Conservation (phyloP, 495 filamentous ascomycete species). For the Penicillium dipodomyicola region DNA sequence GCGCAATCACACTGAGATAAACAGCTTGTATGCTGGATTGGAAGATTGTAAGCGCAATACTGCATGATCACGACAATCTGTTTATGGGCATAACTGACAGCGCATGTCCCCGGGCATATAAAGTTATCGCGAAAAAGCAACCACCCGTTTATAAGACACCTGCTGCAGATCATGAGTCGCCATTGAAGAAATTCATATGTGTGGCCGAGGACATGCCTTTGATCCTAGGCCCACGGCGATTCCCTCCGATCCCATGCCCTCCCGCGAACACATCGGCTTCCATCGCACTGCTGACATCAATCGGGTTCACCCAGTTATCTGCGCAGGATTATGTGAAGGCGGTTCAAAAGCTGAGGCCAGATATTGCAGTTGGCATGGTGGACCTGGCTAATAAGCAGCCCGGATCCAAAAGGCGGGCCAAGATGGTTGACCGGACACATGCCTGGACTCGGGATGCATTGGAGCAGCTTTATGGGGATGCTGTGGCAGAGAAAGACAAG, state of each 20-base stretch:
- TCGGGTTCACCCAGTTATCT: slow-evolving; percentile 72
- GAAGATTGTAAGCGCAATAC: slow-evolving; percentile 78
- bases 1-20: slow-evolving; percentile 58
- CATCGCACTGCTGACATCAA: slow-evolving; percentile 75
- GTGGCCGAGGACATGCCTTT: slow-evolving; percentile 55
- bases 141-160: slow-evolving; percentile 50
- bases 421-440: slow-evolving; percentile 84
- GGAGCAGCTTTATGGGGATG: slow-evolving; percentile 50
- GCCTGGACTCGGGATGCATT: slow-evolving; percentile 58
- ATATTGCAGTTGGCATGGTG: slow-evolving; percentile 74
- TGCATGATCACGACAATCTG: background rate
- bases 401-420: slow-evolving; percentile 66
- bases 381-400: slow-evolving; percentile 66
- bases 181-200: slow-evolving; percentile 71
- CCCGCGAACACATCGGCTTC: slow-evolving; percentile 68
- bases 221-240: slow-evolving; percentile 75
- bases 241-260: slow-evolving; percentile 71
- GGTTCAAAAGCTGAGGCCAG: slow-evolving; percentile 62
- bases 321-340: slow-evolving; percentile 65
- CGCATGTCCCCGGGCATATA: slow-evolving; percentile 35
- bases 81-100: slow-evolving; percentile 22
- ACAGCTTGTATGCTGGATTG: slow-evolving; percentile 73
- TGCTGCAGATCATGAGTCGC: slow-evolving; percentile 41
- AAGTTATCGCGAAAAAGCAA: slow-evolving; percentile 69
- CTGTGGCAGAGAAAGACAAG: slow-evolving; percentile 33